Conservation (phyloP, 1,284 basidiomycete species). For the Anthracocystis setariae region DNA sequence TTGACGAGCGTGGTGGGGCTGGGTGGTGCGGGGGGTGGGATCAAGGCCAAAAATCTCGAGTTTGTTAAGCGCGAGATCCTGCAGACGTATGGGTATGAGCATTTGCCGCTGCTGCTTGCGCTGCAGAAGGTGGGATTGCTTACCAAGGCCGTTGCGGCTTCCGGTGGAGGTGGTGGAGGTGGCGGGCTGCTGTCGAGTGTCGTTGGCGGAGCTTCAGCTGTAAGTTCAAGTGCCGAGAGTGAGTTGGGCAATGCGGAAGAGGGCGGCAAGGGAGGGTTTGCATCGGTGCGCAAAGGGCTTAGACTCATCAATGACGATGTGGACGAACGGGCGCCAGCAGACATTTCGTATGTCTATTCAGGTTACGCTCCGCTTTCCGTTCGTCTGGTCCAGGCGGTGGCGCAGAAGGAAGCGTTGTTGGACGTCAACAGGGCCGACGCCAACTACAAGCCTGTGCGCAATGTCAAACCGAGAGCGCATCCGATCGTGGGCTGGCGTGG, state of each 20-base stretch:
- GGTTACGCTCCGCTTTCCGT: conserved; percentile 94
- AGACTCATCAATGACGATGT: conserved; percentile 89
- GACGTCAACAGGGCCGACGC: conserved; percentile 25
- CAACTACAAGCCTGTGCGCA: background rate
- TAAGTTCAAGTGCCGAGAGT: conserved; percentile 2
- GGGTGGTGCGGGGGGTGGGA: conserved; percentile 73
- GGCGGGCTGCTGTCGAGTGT: conserved; percentile 34
- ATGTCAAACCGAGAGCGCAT: conserved; percentile 72
- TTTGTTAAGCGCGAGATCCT: conserved; percentile 89
- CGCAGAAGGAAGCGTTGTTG: conserved; percentile 86
- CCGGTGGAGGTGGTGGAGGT: background rate
- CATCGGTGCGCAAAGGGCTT: conserved; percentile 81
- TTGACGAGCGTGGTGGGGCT: conserved; percentile 79
- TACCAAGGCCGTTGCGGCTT: conserved; percentile 9
- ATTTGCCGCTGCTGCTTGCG: conserved; percentile 83
- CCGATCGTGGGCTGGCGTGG: conserved; percentile 95
- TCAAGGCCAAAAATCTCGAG: conserved; percentile 87
- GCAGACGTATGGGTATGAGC: conserved; percentile 93
- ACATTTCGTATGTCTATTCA: conserved; percentile 94
- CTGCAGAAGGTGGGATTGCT: conserved; percentile 79
- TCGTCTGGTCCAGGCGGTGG: conserved; percentile 89
- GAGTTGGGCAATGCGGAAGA: conserved; percentile 22
- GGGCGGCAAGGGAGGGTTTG: conserved; percentile 72
- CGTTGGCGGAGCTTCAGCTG: conserved; percentile 19
- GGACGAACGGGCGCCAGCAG: conserved; percentile 78